Evolutionary conservation across 1,284 basidiomycete species (phyloP), one percentile per base, ranked within the genome.

Genomic region (Schizophyllum amplum): DNA sequence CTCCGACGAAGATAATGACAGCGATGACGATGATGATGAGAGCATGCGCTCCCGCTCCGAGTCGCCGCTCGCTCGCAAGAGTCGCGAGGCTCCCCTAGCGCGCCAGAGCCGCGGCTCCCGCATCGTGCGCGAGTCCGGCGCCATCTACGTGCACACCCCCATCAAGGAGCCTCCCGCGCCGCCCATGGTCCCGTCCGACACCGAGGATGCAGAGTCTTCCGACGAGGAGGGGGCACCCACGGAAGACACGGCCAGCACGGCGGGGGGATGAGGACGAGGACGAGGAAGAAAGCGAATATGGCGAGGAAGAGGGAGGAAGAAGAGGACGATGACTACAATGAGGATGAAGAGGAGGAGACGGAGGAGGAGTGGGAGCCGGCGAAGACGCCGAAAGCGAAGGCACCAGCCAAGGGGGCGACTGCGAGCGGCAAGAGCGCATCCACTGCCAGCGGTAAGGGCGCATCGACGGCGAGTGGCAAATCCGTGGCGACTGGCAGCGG

Each of bases 1-100:
- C 2, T 55, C 61, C 4, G 57, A 55, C 26, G n/a, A n/a, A n/a
- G n/a, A n/a, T n/a, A n/a, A n/a, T n/a, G n/a, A n/a, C n/a, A n/a
- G n/a, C n/a, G n/a, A n/a, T n/a, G n/a, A n/a, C n/a, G n/a, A n/a
- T n/a, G n/a, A n/a, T n/a, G 58, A 61, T 25, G 61, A 60, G 51
- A 57, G 57, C 6, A 57, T 59, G 42, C 61, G 58, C 2, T 25
- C 46, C n/a, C 52, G 60, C 13, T 62, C 70, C 48, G 48, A 67
- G 53, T 75, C 72, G 5, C 73, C 74, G n/a, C 64, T 73, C 42
- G 68, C 70, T n/a, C 64, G 65, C 42, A 75, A 71, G 57, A n/a
- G n/a, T n/a, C n/a, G n/a, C n/a, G n/a, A n/a, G n/a, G n/a, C n/a
- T n/a, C n/a, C n/a, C n/a, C n/a, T n/a, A n/a, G n/a, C n/a, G n/a